Percentiles rank a stretch among this genome's conserved stretches.
phyloP scores from a whole-genome alignment of 164 flowering plant species.

The Liquidambar formosana region DNA sequence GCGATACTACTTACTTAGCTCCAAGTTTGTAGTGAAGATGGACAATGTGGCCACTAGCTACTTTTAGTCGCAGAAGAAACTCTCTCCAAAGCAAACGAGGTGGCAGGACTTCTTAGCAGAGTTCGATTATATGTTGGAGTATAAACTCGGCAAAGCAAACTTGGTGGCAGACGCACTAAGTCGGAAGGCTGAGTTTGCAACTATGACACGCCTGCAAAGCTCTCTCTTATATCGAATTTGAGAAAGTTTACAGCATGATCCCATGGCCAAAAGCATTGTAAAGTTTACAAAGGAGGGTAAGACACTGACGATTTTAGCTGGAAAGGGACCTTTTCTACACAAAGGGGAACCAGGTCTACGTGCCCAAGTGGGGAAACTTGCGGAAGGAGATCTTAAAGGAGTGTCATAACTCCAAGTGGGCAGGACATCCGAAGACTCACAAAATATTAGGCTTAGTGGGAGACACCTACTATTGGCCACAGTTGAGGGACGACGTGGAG shows the following conservation, averaged over 20 bases:
- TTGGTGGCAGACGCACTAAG: slow-evolving; percentile 5
- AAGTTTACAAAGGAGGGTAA: not conserved
- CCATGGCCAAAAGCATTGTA: not conserved
- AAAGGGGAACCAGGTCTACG: not conserved
- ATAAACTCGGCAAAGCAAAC: not conserved
- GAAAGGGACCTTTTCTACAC: not conserved
- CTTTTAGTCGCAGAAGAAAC: slow-evolving; percentile 4
- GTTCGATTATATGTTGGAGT: not conserved
- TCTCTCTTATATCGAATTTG: not conserved
- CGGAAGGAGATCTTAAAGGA: not conserved
- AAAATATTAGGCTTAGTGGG: not conserved
- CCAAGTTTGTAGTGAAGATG: not conserved
- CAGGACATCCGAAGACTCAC: not conserved
- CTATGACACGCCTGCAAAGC: no score
- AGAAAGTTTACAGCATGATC: not conserved
- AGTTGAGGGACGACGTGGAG: not conserved
- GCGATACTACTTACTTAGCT: slow-evolving; percentile 2
- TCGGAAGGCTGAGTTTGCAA: not conserved
- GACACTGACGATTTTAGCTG: not conserved
- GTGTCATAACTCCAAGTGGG: not conserved
- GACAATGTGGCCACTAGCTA: slow-evolving; percentile 8
- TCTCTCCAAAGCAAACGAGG: slow-evolving; percentile 7
- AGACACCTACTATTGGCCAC: not conserved
- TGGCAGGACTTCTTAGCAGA: slow-evolving; percentile 14
- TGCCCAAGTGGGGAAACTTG: not conserved